Evolutionary conservation across 2,329 filamentous ascomycete genomes (phyloP).

Genomic region (Cyphellophora europaea): DNA sequence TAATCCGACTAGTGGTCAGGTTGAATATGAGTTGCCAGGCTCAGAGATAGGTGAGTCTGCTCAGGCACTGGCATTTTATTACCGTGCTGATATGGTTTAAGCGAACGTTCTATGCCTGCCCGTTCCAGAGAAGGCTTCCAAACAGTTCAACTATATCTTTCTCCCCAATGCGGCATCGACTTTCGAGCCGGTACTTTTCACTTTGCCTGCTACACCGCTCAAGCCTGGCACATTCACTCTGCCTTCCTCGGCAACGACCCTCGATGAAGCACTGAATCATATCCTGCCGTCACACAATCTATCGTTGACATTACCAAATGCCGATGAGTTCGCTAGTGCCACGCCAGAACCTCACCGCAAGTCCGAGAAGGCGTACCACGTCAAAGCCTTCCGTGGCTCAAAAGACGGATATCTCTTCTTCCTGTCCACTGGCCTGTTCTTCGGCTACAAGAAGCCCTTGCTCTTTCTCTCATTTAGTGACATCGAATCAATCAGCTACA

Average conservation of each 20-base stretch:
- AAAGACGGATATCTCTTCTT: slow-evolving; percentile 61
- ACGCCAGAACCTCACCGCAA: slow-evolving; percentile 53
- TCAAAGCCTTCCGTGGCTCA: slow-evolving; percentile 54
- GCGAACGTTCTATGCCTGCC: slow-evolving; percentile 53
- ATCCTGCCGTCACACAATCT: slow-evolving; percentile 38
- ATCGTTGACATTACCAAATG: slow-evolving; percentile 41
- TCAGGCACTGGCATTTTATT: no score
- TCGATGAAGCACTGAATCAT: slow-evolving; percentile 41
- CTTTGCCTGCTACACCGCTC: slow-evolving; percentile 44
- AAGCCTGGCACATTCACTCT: slow-evolving; percentile 26
- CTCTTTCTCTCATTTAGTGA: slow-evolving; percentile 52
- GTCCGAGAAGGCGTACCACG: slow-evolving; percentile 53
- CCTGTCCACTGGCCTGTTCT: slow-evolving; percentile 51
- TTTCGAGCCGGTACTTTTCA: slow-evolving; percentile 51
- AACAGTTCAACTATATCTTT: slow-evolving; percentile 54
- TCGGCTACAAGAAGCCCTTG: slow-evolving; percentile 58
- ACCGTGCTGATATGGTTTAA: no score
- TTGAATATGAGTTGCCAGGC: no score
- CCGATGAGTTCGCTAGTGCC: slow-evolving; percentile 50
- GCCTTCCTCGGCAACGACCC: slow-evolving; percentile 17
- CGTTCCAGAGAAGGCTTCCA: slow-evolving; percentile 54
- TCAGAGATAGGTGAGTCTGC: no score
- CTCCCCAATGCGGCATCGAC: slow-evolving; percentile 43
- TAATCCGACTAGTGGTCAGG: slow-evolving; percentile 39
- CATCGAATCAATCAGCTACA: slow-evolving; percentile 54